These are phyloP conservation scores for Pseudogymnoascus sp. DNA, from an alignment of 2,329 filamentous ascomycete species.

Conservation along the genomic window DNA sequence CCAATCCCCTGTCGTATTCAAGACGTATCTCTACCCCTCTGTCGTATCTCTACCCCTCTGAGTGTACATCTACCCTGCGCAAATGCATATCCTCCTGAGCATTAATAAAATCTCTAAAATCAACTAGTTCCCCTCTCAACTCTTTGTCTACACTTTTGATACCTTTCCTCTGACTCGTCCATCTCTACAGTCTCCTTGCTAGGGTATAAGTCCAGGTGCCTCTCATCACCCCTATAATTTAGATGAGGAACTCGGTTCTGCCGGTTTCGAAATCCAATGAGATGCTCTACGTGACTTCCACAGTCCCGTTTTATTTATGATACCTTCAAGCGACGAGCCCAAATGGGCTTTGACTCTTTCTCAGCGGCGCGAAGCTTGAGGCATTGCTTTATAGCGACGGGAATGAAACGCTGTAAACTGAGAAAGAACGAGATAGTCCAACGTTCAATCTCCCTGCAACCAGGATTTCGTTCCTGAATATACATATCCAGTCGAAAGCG, in stretches of 20 bases:
- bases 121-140: conserved; percentile 28
- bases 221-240: conserved; percentile 29
- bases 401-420: no score
- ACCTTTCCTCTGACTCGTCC: background rate
- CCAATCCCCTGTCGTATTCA: conserved; percentile 41
- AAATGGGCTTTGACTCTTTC: conserved; percentile 25
- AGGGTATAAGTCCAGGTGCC: conserved; percentile 11
- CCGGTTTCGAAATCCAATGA: conserved; percentile 33
- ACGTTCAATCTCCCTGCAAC: no score
- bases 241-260: conserved; percentile 33
- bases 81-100: conserved; percentile 35
- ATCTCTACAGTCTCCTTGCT: background rate
- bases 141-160: background rate
- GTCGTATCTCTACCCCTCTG: conserved; percentile 43
- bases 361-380: no score
- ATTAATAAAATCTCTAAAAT: conserved; percentile 32
- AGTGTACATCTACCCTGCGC: conserved; percentile 36
- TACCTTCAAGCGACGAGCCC: conserved; percentile 34
- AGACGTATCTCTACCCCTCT: conserved; percentile 42
- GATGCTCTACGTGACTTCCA: conserved; percentile 32
- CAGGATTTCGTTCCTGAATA: no score
- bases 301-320: conserved; percentile 38
- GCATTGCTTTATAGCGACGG: no score
- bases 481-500: no score
- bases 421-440: no score